A percentile compares a stretch with the other conserved stretches of the same genome.
Evolutionary conservation across 441 rosid genomes (phyloP).

Genomic region (Jatropha multifida): DNA sequence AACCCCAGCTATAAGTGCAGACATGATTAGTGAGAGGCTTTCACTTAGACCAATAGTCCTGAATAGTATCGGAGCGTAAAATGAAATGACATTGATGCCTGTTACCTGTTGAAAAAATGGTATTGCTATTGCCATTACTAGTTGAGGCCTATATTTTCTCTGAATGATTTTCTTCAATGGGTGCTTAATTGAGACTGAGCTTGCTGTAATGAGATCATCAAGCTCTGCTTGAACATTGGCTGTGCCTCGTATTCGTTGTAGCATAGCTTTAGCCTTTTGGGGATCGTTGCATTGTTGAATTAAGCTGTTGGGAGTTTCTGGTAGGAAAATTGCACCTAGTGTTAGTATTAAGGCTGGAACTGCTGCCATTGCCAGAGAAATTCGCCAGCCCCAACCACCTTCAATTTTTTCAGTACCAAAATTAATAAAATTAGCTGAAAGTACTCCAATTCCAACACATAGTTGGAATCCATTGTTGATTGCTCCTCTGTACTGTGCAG

Average conservation of each 20-base stretch:
- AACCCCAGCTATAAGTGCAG: conserved; percentile 55
- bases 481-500: conserved; percentile 75
- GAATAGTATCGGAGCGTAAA: conserved; percentile 71
- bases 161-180: conserved; percentile 52
- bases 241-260: conserved; percentile 49
- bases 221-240: conserved; percentile 49
- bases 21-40: conserved; percentile 51
- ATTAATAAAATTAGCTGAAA: conserved; percentile 61
- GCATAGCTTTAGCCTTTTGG: conserved; percentile 40
- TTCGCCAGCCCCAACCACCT: conserved; percentile 68
- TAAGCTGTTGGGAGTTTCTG: conserved; percentile 72
- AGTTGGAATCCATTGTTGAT: conserved; percentile 75
- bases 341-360: conserved; percentile 72
- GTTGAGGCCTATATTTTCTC: conserved; percentile 66
- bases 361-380: conserved; percentile 62
- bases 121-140: conserved; percentile 64
- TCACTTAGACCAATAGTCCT: conserved; percentile 69
- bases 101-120: conserved; percentile 78
- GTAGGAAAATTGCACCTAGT: conserved; percentile 59
- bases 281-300: conserved; percentile 40
- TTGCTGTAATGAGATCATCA: conserved; percentile 47
- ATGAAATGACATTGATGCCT: conserved; percentile 68
- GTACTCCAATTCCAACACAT: conserved; percentile 62
- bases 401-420: conserved; percentile 46
- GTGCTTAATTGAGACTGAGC: conserved; percentile 37